These are phyloP conservation scores for Pseudocercospora cruenta DNA, from an alignment of 2,329 filamentous ascomycete genomes.

Conservation along the genomic window DNA sequence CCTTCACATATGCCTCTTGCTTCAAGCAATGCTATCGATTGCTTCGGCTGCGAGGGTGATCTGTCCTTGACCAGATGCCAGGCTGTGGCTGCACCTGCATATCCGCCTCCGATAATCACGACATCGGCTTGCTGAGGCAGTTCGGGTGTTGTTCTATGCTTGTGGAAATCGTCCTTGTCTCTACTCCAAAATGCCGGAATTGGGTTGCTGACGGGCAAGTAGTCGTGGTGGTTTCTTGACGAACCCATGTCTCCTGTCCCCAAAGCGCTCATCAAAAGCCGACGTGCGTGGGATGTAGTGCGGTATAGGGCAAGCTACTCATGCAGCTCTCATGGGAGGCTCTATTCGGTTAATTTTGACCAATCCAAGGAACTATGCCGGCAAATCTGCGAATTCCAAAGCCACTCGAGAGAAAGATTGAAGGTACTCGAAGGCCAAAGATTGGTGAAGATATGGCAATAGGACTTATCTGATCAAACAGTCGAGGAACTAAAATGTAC, in stretches of 20 bases:
- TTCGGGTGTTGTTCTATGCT: conserved; percentile 64
- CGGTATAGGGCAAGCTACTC: conserved; percentile 3
- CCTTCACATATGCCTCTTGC: conserved; percentile 21
- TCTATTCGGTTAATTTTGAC: not conserved
- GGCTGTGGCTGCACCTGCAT: conserved; percentile 18
- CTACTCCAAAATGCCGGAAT: conserved; percentile 44
- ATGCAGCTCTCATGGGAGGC: not conserved
- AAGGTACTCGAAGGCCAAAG: not conserved
- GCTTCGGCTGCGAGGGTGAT: conserved; percentile 2
- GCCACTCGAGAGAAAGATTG: not conserved
- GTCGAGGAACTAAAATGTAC: not conserved
- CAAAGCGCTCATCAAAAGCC: not conserved
- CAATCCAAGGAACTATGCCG: not conserved
- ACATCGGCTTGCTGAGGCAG: conserved; percentile 54
- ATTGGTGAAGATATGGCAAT: not conserved
- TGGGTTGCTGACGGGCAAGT: conserved; percentile 10
- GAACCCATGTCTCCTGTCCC: conserved; percentile 9
- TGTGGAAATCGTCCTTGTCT: conserved; percentile 42
- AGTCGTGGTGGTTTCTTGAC: conserved; percentile 11
- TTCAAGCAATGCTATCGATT: conserved; percentile 19
- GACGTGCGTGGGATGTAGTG: conserved; percentile 6
- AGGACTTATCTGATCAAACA: conserved; percentile 7
- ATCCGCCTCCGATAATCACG: conserved; percentile 20
- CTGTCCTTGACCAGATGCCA: conserved; percentile 18
- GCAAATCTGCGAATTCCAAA: not conserved